Conservation (phyloP, 352 stramenopile genomes). For the Globisporangium camurandrum region DNA sequence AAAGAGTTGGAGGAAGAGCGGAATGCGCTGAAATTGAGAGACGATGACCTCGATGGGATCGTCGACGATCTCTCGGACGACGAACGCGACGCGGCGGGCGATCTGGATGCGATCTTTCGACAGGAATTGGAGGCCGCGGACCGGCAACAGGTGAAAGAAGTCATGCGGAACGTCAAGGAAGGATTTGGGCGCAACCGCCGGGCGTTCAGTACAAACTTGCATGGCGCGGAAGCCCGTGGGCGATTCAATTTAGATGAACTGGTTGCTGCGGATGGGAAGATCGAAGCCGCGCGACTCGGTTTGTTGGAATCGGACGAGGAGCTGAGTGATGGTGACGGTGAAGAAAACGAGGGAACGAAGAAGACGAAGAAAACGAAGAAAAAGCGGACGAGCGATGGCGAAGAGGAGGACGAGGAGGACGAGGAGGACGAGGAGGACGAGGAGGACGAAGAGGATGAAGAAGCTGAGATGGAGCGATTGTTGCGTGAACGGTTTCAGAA, state of each 20-base stretch:
- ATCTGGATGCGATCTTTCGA: constrained; percentile 72
- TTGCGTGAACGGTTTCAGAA: constrained; percentile 62
- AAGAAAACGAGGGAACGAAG: constrained; percentile 14
- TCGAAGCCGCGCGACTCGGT: constrained; percentile 69
- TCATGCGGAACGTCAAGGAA: constrained; percentile 87
- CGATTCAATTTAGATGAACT: constrained; percentile 81
- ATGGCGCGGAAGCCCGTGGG: constrained; percentile 51
- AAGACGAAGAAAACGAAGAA: constrained; percentile 21
- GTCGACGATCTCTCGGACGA: constrained; percentile 84
- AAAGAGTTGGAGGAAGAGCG: constrained; percentile 77
- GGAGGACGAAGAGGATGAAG: constrained; percentile 51
- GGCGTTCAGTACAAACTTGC: constrained; percentile 50
- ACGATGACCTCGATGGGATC: constrained; percentile 80
- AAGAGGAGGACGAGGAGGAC: constrained; percentile 20
- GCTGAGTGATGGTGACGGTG: constrained; percentile 41
- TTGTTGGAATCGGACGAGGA: constrained; percentile 79
- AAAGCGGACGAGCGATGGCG: constrained; percentile 19
- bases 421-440: constrained; percentile 19
- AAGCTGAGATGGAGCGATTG: constrained; percentile 75
- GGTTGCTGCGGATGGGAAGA: constrained; percentile 72
- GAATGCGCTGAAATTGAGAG: constrained; percentile 59
- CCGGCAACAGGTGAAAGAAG: constrained; percentile 64
- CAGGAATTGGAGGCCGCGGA: constrained; percentile 62
- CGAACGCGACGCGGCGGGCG: constrained; percentile 50
- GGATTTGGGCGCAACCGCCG: constrained; percentile 80